Base-by-base conservation (phyloP, 495 filamentous ascomycete genomes). In the Penicillium cinerascens region DNA sequence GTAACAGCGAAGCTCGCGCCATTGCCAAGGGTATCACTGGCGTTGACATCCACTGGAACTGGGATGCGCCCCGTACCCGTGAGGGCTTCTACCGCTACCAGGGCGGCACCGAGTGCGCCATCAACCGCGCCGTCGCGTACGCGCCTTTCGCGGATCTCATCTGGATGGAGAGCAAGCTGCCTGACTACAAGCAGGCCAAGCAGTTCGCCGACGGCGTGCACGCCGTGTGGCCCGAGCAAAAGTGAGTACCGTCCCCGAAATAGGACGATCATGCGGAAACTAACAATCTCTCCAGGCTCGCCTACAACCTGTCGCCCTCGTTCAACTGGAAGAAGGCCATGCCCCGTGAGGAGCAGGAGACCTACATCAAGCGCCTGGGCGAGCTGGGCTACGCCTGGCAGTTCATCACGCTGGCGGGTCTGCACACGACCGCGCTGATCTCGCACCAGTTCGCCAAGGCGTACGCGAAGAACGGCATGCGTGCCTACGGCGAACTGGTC, bases 241-340 rank as follows among this genome's bases (percentile, higher is more conserved):
- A 98, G 87, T 92, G 73, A 65, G 85, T 76, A n/a, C n/a, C n/a
- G 11, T 38, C 16, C 13, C 22, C 17, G 29, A 33, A 33, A 13
- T 3, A 33, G 13, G 11, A 11, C 2, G 2, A 3, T 33, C 29
- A 33, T 33, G 9, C 29, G 29, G 29, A 33, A 33, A 11, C 11
- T 33, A 33, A 33, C 29, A 11, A 4, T 33, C 11, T 33, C 9
- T 23, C 26, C 52, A 91, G 87, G 70, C 84, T 97, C 40, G 86
- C 93, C 5, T 98, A 97, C 77, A 97, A 97, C 76, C 85, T 98
- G 46, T 96, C 91, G 0, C 95, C 95, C 23, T 96, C 91, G 36
- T 98, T 98, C 85, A 97, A 97, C 82, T 98, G 93, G 93, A 97
- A 97, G 78, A 77, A 91, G 40, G 93, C 95, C 66, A 98, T 98